These are phyloP conservation scores for Calonectria crousiana DNA, from an alignment of 2,329 filamentous ascomycete species.

Conservation along the genomic window DNA sequence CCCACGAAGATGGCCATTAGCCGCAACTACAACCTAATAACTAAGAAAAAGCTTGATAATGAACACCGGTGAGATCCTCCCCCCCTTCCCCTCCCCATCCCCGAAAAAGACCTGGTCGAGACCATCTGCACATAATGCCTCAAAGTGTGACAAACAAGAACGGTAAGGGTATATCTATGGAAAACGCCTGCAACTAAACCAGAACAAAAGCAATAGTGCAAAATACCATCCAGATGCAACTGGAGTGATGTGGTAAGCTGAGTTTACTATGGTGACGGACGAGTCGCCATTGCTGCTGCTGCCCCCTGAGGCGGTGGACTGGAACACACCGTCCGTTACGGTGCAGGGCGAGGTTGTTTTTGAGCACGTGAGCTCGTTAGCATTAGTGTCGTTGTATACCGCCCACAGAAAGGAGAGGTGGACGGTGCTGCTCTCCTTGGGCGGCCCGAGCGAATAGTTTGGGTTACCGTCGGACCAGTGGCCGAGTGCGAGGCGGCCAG, in stretches of 20 bases:
- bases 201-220: not conserved
- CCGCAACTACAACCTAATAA: not conserved
- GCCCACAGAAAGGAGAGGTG: not conserved
- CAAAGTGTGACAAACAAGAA: not conserved
- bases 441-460: not conserved
- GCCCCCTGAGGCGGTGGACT: not conserved
- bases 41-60: not conserved
- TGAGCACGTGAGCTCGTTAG: not conserved
- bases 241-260: not conserved
- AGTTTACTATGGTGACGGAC: not conserved
- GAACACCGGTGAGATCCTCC: not conserved
- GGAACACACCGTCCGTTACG: not conserved
- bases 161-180: not conserved
- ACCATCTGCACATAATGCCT: not conserved
- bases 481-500: not conserved
- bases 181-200: not conserved
- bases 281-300: not conserved
- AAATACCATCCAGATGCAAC: not conserved
- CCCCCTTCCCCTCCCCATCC: not conserved
- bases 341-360: not conserved
- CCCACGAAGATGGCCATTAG: not conserved
- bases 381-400: not conserved
- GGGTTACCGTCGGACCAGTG: not conserved
- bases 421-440: not conserved
- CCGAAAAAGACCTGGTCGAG: not conserved